Base-by-base conservation (phyloP, 257 asterid species). In the Gentiana dahurica region DNA sequence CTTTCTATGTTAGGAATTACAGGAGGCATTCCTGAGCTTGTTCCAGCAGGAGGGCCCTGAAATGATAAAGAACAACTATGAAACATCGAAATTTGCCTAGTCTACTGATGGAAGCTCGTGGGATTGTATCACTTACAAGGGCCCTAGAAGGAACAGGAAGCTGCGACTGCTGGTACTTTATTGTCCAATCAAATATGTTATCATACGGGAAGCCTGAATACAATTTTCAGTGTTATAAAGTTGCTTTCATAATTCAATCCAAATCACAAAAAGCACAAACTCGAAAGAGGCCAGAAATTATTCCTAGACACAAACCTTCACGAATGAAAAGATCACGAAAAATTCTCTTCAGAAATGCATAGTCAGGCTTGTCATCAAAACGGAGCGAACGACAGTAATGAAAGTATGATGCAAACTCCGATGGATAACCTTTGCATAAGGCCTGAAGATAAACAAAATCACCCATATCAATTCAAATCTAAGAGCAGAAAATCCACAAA, bases 161-260 rank as follows among this genome's bases (percentile, higher is more conserved):
- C 76, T 88, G 97, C 2, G 98, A 82, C 72, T 90, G 98, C 74
- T 84, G 98, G 69, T 84, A 90, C 81, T 84, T 90, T 82, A 90
- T 90, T 59, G 98, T 90, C 98, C 98, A 87, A 75, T 90, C 98
- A 76, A 90, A 90, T 61, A 90, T 93, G 79, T 90, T 80, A 73
- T 90, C 98, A 61, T 87, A 90, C 68, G 87, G 98, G 78, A 90
- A 90, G 59, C 98, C 98, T 90, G 75, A 58, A 62, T 44, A 61
- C 50, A 44, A 55, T 41, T 10, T 10, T n/a, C 51, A 36, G 47
- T 11, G 38, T 60, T 6, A 59, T 24, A 36, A 5, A 53, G 35
- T 50, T 53, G 41, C 58, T 54, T 43, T 33, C 53, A 52, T 53
- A 55, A 49, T 58, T 8, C 48, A 32, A 49, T 51, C 24, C 51